Evolutionary conservation across 208 protist species (phyloP).

Genomic region (Trypanosoma scelopori): DNA sequence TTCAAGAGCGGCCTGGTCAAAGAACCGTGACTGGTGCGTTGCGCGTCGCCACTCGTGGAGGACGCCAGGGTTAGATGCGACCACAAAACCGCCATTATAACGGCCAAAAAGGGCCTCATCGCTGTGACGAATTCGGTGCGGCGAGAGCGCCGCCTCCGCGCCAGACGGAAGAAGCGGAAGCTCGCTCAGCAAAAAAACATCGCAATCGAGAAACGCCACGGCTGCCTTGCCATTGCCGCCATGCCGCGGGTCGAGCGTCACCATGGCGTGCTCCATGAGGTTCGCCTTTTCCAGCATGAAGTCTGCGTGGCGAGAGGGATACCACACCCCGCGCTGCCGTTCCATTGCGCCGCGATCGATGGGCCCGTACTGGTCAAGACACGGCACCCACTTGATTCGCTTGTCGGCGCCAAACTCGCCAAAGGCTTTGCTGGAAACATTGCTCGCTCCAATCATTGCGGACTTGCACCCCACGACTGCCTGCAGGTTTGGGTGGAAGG

Average conservation of each 20-base stretch:
- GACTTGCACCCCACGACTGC: slow-evolving; percentile 63
- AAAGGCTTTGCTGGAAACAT: slow-evolving; percentile 16
- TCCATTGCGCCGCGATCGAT: slow-evolving; percentile 76
- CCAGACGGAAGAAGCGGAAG: slow-evolving; percentile 40
- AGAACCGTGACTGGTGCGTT: slow-evolving; percentile 66
- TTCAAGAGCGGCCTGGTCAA: slow-evolving; percentile 78
- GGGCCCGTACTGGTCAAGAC: slow-evolving; percentile 58
- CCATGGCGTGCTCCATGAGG: slow-evolving; percentile 69
- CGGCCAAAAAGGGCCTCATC: slow-evolving; percentile 70
- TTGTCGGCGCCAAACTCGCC: slow-evolving; percentile 25
- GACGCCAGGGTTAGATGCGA: slow-evolving; percentile 33
- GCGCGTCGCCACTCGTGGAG: slow-evolving; percentile 63
- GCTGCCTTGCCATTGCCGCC: slow-evolving; percentile 6
- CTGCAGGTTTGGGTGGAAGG: slow-evolving; percentile 51
- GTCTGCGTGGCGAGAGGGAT: slow-evolving; percentile 65
- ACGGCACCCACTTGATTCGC: slow-evolving; percentile 58
- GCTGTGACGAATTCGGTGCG: slow-evolving; percentile 42
- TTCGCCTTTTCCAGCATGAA: slow-evolving; percentile 91
- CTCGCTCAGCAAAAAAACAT: slow-evolving; percentile 55
- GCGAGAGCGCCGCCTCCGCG: slow-evolving; percentile 54
- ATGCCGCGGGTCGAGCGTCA: slow-evolving; percentile 1
- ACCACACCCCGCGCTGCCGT: slow-evolving; percentile 60
- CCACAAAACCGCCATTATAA: slow-evolving; percentile 79
- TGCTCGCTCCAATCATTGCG: slow-evolving; percentile 27
- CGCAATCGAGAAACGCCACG: slow-evolving; percentile 74